Conservation (phyloP, 805 yeast species). For the Wickerhamomyces bovis region DNA sequence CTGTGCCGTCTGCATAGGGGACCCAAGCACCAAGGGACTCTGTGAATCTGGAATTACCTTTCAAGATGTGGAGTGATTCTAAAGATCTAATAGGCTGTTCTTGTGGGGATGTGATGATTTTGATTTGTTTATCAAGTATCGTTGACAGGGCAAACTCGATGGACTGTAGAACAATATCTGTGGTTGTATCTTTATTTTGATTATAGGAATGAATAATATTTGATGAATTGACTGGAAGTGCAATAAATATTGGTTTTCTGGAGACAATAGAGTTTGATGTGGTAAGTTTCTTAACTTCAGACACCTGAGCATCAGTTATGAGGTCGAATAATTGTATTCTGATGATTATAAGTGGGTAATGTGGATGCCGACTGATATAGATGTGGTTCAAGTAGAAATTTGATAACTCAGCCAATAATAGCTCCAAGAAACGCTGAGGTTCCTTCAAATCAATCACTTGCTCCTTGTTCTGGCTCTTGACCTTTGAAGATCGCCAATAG, state of each 20-base stretch:
- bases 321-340: constrained; percentile 66
- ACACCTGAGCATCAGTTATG: constrained; percentile 17
- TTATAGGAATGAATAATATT: constrained; percentile 49
- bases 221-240: constrained; percentile 62
- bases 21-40: constrained; percentile 67
- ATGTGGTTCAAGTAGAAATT: constrained; percentile 55
- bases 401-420: constrained; percentile 42
- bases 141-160: constrained; percentile 47
- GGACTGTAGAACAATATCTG: constrained; percentile 52
- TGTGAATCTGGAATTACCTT: constrained; percentile 58
- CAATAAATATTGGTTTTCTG: constrained; percentile 57
- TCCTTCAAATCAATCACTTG: constrained; percentile 32
- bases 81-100: constrained; percentile 34
- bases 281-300: constrained; percentile 5
- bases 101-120: constrained; percentile 26
- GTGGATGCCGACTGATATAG: constrained; percentile 61
- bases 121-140: constrained; percentile 36
- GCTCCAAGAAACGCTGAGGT: constrained; percentile 45
- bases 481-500: constrained; percentile 31
- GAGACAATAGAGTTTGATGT: constrained; percentile 41
- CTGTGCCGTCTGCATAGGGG: constrained; percentile 60
- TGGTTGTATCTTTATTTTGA: constrained; percentile 19
- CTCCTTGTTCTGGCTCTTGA: constrained; percentile 21
- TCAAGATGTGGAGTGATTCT: constrained; percentile 48
- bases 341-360: constrained; percentile 51